phyloP scores from a whole-genome alignment of 1,139 yeast genomes.

The Geotrichum europaeum region DNA sequence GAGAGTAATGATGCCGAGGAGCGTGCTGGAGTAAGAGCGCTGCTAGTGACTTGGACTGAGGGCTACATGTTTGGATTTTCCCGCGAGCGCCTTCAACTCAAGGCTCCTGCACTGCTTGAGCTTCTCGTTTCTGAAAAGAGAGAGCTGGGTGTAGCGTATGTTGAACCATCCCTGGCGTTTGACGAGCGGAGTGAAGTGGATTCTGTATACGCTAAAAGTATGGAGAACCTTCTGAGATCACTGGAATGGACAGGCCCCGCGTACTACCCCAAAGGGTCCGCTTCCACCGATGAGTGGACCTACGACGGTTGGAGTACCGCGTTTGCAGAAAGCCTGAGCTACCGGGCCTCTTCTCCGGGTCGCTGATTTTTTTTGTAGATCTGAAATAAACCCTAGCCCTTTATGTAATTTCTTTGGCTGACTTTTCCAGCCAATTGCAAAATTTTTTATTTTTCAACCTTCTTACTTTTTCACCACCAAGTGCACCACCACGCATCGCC shows the following conservation, averaged over 20 bases:
- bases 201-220: background rate
- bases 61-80: background rate
- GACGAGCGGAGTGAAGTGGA: background rate
- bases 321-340: background rate
- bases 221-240: background rate
- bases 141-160: background rate
- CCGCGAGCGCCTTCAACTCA: background rate
- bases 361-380: background rate
- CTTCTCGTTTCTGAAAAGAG: background rate
- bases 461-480: background rate
- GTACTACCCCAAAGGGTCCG: background rate
- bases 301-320: background rate
- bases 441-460: background rate
- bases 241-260: background rate
- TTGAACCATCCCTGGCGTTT: background rate
- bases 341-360: background rate
- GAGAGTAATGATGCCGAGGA: background rate
- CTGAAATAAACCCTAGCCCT: background rate
- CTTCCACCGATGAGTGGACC: background rate
- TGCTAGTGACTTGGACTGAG: background rate
- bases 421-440: background rate
- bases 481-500: background rate
- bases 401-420: background rate
- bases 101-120: background rate
- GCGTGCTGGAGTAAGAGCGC: background rate